Evolutionary conservation across 2,329 filamentous ascomycete species (phyloP).

Genomic region (Daldinia eschscholtzii): DNA sequence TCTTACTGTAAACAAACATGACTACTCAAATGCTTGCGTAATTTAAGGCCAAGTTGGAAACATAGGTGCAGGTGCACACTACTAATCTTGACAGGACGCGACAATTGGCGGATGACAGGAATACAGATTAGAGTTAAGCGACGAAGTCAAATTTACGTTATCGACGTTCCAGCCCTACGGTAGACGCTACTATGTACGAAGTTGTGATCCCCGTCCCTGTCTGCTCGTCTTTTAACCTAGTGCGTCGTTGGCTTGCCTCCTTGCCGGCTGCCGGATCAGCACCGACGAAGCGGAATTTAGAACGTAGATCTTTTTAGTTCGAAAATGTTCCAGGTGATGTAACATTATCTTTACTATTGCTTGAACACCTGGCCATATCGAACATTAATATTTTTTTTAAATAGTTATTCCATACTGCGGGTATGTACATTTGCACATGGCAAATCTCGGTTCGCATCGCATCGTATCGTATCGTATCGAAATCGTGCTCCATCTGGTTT

Average conservation of each 20-base stretch:
- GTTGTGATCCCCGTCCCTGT: slow-evolving; percentile 22
- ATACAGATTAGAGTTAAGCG: too few species aligned
- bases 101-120: not conserved
- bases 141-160: slow-evolving; percentile 15
- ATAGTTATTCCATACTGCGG: too few species aligned
- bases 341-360: slow-evolving; percentile 18
- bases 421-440: not conserved
- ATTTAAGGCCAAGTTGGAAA: not conserved
- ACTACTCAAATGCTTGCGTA: not conserved
- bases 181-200: slow-evolving; percentile 40
- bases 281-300: slow-evolving; percentile 34
- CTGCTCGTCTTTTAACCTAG: slow-evolving; percentile 36
- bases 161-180: slow-evolving; percentile 36
- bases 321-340: slow-evolving; percentile 22
- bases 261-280: slow-evolving; percentile 30
- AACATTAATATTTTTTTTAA: not conserved
- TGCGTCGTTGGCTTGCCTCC: slow-evolving; percentile 25
- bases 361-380: not conserved
- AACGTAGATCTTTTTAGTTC: slow-evolving; percentile 29
- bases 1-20: not conserved
- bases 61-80: not conserved
- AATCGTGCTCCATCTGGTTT: not conserved
- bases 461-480: slow-evolving; percentile 1
- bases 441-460: slow-evolving; percentile 8
- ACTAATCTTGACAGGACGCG: not conserved